phyloP scores from a whole-genome alignment of 1,284 basidiomycete species.

The Apiotrichum sp. region DNA sequence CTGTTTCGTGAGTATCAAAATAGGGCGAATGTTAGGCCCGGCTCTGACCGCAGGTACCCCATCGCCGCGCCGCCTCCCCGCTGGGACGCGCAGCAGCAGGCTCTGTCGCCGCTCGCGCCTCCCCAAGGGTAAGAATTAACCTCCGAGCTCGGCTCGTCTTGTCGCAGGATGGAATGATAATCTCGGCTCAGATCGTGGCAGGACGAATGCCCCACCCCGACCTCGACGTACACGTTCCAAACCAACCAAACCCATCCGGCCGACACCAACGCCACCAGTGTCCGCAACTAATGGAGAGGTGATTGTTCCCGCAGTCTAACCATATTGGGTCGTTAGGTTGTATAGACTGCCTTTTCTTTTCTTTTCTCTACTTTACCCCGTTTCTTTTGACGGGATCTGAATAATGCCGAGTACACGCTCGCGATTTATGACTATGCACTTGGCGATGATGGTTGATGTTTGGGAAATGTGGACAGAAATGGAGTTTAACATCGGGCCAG shows the following conservation, averaged over 20 bases:
- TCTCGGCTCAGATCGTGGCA: neutral
- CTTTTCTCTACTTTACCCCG: too few species aligned
- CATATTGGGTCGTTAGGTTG: too few species aligned
- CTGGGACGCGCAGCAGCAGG: neutral
- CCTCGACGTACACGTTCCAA: neutral
- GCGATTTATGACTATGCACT: too few species aligned
- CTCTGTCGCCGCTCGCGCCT: neutral
- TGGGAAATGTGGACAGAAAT: too few species aligned
- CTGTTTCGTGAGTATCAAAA: conserved; percentile 54
- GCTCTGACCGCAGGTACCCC: neutral
- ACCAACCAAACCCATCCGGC: neutral
- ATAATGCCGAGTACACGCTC: too few species aligned
- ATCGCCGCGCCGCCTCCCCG: neutral
- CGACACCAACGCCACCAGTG: neutral
- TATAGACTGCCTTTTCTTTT: too few species aligned
- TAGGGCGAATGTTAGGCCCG: too few species aligned
- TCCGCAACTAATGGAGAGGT: neutral
- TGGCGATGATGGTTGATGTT: too few species aligned
- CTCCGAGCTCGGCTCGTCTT: neutral
- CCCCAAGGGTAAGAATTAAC: neutral
- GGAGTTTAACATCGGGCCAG: too few species aligned
- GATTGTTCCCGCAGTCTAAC: too few species aligned
- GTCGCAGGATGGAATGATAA: neutral
- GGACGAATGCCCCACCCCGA: neutral
- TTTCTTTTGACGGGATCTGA: too few species aligned